Evolutionary conservation across 768 basidiomycete species (phyloP).

Genomic region (Brasilioporus rufonigricans): DNA sequence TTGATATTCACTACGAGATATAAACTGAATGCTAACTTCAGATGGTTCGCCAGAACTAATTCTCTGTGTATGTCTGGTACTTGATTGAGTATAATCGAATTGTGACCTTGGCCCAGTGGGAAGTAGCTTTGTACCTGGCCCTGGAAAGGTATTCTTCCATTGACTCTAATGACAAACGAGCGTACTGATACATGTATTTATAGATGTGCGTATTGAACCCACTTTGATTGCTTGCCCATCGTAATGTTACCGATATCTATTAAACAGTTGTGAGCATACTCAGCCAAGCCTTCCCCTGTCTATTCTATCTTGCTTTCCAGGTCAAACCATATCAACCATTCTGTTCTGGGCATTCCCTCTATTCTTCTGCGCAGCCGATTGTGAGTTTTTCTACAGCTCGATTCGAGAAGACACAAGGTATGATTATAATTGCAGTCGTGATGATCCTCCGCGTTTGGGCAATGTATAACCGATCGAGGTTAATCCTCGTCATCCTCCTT

Average conservation of each 20-base stretch:
- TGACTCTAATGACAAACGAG: neutral
- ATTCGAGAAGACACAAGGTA: too few species aligned
- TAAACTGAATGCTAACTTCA: neutral
- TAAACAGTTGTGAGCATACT: too few species aligned
- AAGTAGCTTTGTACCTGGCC: neutral
- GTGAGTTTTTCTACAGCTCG: neutral
- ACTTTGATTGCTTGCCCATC: too few species aligned
- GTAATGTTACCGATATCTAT: neutral
- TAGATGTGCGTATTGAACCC: neutral
- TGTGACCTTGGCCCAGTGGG: neutral
- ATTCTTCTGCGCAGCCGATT: constrained; percentile 2
- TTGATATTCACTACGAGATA: neutral
- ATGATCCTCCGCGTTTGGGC: neutral
- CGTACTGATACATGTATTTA: neutral
- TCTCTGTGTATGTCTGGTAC: neutral
- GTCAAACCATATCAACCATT: neutral
- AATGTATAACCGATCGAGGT: neutral
- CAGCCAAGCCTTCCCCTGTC: neutral
- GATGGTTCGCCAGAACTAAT: neutral
- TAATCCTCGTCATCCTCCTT: neutral
- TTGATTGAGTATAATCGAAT: neutral
- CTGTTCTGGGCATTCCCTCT: neutral
- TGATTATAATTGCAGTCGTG: neutral
- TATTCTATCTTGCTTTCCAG: neutral
- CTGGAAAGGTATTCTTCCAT: neutral